Evolutionary conservation across 2,329 filamentous ascomycete genomes (phyloP).

Genomic region (Alternaria sp.): DNA sequence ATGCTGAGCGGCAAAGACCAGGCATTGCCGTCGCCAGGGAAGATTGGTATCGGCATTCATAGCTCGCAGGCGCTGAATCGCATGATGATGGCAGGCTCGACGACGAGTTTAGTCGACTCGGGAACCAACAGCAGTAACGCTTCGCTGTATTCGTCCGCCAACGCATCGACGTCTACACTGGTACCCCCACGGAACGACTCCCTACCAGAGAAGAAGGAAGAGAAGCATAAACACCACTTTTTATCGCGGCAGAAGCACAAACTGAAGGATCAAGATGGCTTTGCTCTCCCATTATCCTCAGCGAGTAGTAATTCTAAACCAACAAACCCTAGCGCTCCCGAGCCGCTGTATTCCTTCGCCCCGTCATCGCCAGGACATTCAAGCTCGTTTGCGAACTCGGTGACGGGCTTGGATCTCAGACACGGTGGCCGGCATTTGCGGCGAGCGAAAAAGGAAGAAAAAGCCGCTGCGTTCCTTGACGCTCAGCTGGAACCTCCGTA

Average conservation of each 20-base stretch:
- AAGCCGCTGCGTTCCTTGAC: conserved; percentile 52
- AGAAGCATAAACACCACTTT: conserved; percentile 79
- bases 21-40: conserved; percentile 71
- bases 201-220: conserved; percentile 69
- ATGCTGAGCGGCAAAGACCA: conserved; percentile 67
- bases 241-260: conserved; percentile 82
- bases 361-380: conserved; percentile 75
- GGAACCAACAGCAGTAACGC: conserved; percentile 62
- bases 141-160: conserved; percentile 76
- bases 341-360: conserved; percentile 79
- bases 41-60: conserved; percentile 70
- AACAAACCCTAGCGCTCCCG: conserved; percentile 76
- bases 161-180: conserved; percentile 79
- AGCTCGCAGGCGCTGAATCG: conserved; percentile 72
- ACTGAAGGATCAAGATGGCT: conserved; percentile 73
- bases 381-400: conserved; percentile 78
- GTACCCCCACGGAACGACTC: conserved; percentile 62
- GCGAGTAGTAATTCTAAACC: conserved; percentile 79
- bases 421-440: conserved; percentile 78
- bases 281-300: conserved; percentile 74
- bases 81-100: conserved; percentile 70
- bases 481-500: conserved; percentile 43
- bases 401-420: conserved; percentile 79
- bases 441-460: conserved; percentile 72
- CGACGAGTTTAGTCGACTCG: conserved; percentile 72